Percentiles rank a stretch among this genome's conserved stretches.
Evolutionary conservation across 495 filamentous ascomycete species (phyloP).

Genomic region (Podospora appendiculata): DNA sequence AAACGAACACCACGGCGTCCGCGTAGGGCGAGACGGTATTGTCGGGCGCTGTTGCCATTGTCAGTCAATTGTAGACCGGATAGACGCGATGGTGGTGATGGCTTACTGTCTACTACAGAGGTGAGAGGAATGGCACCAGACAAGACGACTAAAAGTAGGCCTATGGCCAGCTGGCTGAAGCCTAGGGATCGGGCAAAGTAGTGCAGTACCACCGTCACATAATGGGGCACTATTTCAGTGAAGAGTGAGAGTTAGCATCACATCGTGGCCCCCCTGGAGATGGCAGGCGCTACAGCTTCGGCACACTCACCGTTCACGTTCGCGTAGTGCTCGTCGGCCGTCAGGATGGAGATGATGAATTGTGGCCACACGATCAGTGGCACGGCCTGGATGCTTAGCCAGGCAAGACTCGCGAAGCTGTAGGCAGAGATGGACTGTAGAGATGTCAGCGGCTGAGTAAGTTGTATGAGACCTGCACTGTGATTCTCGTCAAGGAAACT

Average conservation of each 20-base stretch:
- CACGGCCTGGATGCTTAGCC: slow-evolving; percentile 59
- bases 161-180: slow-evolving; percentile 57
- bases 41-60: slow-evolving; percentile 5
- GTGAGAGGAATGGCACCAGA: slow-evolving; percentile 71
- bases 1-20: slow-evolving; percentile 54
- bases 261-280: not conserved
- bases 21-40: slow-evolving; percentile 24
- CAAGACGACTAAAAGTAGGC: slow-evolving; percentile 56
- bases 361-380: slow-evolving; percentile 57
- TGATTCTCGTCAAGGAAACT: too few relatives aligned
- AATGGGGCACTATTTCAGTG: not conserved
- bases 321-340: slow-evolving; percentile 25
- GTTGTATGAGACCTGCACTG: too few relatives aligned
- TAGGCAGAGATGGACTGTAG: slow-evolving; percentile 57
- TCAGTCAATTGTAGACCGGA: not conserved
- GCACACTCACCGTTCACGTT: not conserved
- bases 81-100: not conserved
- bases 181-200: slow-evolving; percentile 70
- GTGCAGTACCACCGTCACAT: slow-evolving; percentile 41
- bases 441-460: too few relatives aligned
- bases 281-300: not conserved
- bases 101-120: slow-evolving; percentile 26
- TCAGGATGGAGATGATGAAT: slow-evolving; percentile 48
- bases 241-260: not conserved
- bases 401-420: slow-evolving; percentile 56